These are phyloP conservation scores for Tylopilus plumbeoviolaceoides DNA, from an alignment of 768 basidiomycete genomes.

Conservation along the genomic window DNA sequence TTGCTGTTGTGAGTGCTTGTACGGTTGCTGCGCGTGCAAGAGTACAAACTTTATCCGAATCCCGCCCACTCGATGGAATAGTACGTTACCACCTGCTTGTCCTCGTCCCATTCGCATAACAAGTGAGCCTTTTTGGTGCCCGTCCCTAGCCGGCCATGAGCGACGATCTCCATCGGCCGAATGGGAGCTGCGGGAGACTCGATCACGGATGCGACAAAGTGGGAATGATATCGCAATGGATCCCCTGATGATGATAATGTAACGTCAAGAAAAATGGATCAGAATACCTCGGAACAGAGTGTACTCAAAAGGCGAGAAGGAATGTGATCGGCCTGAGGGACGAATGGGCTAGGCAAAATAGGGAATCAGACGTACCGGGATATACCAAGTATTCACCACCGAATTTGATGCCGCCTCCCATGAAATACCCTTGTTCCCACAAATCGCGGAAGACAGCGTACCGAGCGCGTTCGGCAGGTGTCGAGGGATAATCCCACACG, in stretches of 20 bases:
- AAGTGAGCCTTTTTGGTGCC: constrained; percentile 97
- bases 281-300: too few relatives aligned
- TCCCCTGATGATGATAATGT: constrained; percentile 54
- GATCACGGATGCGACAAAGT: constrained; percentile 84
- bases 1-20: not conserved
- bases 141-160: constrained; percentile 92
- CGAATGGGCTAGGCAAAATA: too few relatives aligned
- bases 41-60: constrained; percentile 50
- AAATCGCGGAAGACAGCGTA: constrained; percentile 78
- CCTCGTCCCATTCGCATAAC: constrained; percentile 84
- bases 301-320: too few relatives aligned
- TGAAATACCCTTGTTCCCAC: constrained; percentile 80
- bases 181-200: constrained; percentile 57
- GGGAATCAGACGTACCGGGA: constrained; percentile 58
- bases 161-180: constrained; percentile 90
- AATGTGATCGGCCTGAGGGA: too few relatives aligned
- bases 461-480: constrained; percentile 61
- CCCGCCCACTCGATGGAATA: constrained; percentile 89
- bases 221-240: constrained; percentile 93
- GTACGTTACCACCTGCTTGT: constrained; percentile 60
- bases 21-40: not conserved
- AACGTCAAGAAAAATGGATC: too few relatives aligned
- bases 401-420: constrained; percentile 90
- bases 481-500: constrained; percentile 74
- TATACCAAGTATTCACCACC: constrained; percentile 97